phyloP scores from a whole-genome alignment of 805 yeast species.

The Saturnispora diversa region DNA sequence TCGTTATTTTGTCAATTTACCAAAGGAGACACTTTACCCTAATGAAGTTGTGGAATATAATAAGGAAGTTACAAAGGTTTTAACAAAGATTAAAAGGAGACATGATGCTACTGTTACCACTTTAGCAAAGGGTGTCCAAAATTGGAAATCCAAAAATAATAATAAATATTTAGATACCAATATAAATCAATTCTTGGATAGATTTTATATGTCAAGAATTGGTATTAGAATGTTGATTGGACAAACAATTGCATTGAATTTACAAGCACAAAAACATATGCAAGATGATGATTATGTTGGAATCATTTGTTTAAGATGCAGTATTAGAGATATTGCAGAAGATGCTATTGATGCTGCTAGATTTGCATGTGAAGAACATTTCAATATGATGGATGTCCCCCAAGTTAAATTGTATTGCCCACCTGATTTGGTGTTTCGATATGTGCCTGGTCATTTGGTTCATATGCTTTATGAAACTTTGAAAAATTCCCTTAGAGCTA shows the following conservation, averaged over 20 bases:
- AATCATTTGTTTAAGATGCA: constrained; percentile 77
- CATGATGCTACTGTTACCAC: constrained; percentile 93
- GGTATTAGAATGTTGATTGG: constrained; percentile 92
- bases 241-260: constrained; percentile 73
- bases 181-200: constrained; percentile 73
- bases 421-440: constrained; percentile 72
- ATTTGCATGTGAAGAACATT: constrained; percentile 85
- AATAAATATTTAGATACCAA: constrained; percentile 51
- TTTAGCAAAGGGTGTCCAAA: constrained; percentile 85
- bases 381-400: constrained; percentile 81
- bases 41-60: constrained; percentile 67
- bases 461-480: constrained; percentile 87
- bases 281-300: constrained; percentile 69
- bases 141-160: constrained; percentile 62
- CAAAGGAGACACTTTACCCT: constrained; percentile 54
- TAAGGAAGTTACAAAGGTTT: constrained; percentile 52
- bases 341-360: constrained; percentile 88
- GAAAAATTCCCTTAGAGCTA: constrained; percentile 82
- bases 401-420: constrained; percentile 72
- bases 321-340: constrained; percentile 72
- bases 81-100: constrained; percentile 65
- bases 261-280: constrained; percentile 30
- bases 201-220: constrained; percentile 83
- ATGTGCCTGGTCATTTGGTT: constrained; percentile 86
- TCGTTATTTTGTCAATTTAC: constrained; percentile 37